Percentiles rank a stretch among this genome's conserved stretches.
phyloP scores from a whole-genome alignment of 139 green algal species.

The Tetradesmus lagerheimii region DNA sequence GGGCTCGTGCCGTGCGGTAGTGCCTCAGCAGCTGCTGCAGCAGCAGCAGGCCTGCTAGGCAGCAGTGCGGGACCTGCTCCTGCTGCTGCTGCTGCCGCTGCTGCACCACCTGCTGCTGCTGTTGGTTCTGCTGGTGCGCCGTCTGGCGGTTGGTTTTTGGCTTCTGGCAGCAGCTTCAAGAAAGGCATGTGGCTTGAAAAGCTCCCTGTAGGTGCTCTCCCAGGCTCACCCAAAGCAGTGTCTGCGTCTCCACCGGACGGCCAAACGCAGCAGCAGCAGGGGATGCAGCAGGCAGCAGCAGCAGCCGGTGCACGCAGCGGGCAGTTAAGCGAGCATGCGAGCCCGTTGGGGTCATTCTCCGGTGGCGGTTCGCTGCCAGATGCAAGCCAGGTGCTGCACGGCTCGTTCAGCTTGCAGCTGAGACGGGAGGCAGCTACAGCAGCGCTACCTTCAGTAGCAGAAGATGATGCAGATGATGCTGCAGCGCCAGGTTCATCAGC shows the following conservation, averaged over 20 bases:
- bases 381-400: background rate
- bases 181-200: conserved; percentile 41
- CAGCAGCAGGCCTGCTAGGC: background rate
- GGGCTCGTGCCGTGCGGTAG: background rate
- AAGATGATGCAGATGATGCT: background rate
- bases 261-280: background rate
- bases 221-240: background rate
- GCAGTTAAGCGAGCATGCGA: background rate
- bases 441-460: conserved; percentile 22
- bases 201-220: background rate
- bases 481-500: background rate
- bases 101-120: background rate
- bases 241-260: too few species aligned
- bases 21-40: background rate
- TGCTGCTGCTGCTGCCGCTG: background rate
- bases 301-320: background rate
- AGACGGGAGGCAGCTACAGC: background rate
- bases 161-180: conserved; percentile 34
- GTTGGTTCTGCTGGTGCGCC: background rate
- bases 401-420: conserved; percentile 37
- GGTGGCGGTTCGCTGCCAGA: background rate
- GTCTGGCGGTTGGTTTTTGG: conserved; percentile 22
- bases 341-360: background rate
- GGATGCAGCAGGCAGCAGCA: background rate
- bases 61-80: background rate